Evolutionary conservation across 1,284 basidiomycete species (phyloP).

Genomic region (Anthracocystis panici-leucophaei): DNA sequence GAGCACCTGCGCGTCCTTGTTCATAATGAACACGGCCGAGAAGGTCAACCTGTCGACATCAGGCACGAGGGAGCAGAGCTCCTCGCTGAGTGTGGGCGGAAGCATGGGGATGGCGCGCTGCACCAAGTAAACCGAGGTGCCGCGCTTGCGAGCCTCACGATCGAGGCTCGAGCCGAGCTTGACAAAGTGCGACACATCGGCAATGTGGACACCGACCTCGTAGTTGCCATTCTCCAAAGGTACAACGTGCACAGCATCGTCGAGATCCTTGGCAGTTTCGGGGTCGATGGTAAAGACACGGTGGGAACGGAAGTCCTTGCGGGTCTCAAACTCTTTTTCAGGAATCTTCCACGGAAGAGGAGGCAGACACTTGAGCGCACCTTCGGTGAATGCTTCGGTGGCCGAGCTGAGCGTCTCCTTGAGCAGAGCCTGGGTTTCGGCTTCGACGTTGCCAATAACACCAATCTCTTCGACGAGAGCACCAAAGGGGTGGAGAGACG

Average conservation of each 20-base stretch:
- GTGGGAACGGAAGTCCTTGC: slow-evolving; percentile 86
- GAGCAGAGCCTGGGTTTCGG: slow-evolving; percentile 94
- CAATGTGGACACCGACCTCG: slow-evolving; percentile 92
- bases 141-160: slow-evolving; percentile 95
- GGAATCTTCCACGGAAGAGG: slow-evolving; percentile 95
- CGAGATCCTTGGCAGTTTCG: slow-evolving; percentile 86
- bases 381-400: slow-evolving; percentile 71
- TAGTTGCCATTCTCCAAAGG: slow-evolving; percentile 88
- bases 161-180: slow-evolving; percentile 96
- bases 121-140: slow-evolving; percentile 94
- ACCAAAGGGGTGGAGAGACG: slow-evolving; percentile 97
- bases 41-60: slow-evolving; percentile 89
- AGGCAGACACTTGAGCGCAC: slow-evolving; percentile 94
- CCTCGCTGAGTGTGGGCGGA: slow-evolving; percentile 87
- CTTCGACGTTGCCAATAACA: slow-evolving; percentile 96
- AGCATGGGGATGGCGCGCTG: slow-evolving; percentile 97
- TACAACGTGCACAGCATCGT: slow-evolving; percentile 92
- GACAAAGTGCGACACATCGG: slow-evolving; percentile 94
- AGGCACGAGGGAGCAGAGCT: slow-evolving; percentile 90
- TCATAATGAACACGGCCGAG: slow-evolving; percentile 79
- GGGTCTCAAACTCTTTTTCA: slow-evolving; percentile 86
- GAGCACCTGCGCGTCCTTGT: slow-evolving; percentile 82
- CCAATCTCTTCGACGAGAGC: slow-evolving; percentile 98
- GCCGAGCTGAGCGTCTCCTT: slow-evolving; percentile 86
- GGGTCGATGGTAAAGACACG: slow-evolving; percentile 96